Base-by-base conservation (phyloP, 371 early-diverging fungal species). In the Lichtheimia hyalospora region DNA sequence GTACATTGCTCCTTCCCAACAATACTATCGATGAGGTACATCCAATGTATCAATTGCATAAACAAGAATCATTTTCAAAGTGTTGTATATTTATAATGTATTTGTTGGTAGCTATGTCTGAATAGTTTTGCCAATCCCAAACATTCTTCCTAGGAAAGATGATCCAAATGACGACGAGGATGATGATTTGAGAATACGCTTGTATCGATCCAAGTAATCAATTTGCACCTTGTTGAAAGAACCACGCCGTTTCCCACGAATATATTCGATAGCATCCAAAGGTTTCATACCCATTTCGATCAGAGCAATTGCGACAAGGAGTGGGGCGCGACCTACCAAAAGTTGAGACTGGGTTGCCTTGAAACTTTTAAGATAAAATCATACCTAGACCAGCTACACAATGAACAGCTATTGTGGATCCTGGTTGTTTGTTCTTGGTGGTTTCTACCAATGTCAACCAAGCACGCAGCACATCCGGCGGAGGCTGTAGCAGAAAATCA, bases 201-300 rank as follows among this genome's bases (percentile, higher is more conserved):
- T 77, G 58, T 77, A 77, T 39, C 64, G 58, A 58, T 77, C 74
- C 54, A 75, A 72, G 63, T 84, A 92, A 16, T 79, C 79, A 58
- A 94, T 85, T 70, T 94, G 94, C 49, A 79, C 76, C 68, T 84
- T 89, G 70, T 93, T 93, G 70, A 94, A 89, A 2, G 92, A 90
- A 0, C 94, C 94, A 54, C 89, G 79, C 49, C 94, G 84, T 52
- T 87, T 85, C 51, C 73, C 74, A 28, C 93, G 88, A 52, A 94
- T 86, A 62, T 77, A 87, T 62, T 86, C 86, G 41, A 94, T 81
- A 7, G 91, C 86, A 68, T 93, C 92, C 63, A 93, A 66, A 4
- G 91, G 85, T 20, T 81, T 75, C 89, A 91, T 89, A 15, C 92
- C 92, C 56, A 79, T 68, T 69, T 93, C 94, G 54, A 93, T 90